phyloP scores from a whole-genome alignment of 805 yeast genomes.

The Nakazawaea ishiwadae region DNA sequence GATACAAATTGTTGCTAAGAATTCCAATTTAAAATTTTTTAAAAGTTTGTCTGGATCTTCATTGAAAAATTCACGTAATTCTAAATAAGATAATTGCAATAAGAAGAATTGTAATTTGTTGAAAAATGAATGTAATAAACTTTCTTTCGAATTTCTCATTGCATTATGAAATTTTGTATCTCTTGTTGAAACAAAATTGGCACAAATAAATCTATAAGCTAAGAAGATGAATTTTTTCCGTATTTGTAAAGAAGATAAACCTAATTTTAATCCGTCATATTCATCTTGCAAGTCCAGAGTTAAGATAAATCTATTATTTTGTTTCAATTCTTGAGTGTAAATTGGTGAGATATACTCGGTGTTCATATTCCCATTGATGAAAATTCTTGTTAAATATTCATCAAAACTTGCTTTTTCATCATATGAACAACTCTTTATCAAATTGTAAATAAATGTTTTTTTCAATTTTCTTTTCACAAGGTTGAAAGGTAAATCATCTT shows the following conservation, averaged over 20 bases:
- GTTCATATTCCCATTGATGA: constrained; percentile 15
- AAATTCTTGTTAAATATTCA: constrained; percentile 14
- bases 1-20: not conserved
- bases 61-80: constrained; percentile 10
- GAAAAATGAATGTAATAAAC: constrained; percentile 12
- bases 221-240: constrained; percentile 14
- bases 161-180: constrained; percentile 12
- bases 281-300: constrained; percentile 5
- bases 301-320: constrained; percentile 6
- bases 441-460: constrained; percentile 8
- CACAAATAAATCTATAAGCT: constrained; percentile 4
- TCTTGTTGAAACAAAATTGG: constrained; percentile 12
- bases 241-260: constrained; percentile 15
- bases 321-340: constrained; percentile 5
- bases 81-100: not conserved
- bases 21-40: constrained; percentile 1
- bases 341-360: constrained; percentile 2
- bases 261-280: constrained; percentile 9
- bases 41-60: not conserved
- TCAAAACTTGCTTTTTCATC: constrained; percentile 12
- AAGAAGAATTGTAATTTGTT: constrained; percentile 14
- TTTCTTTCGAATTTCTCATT: constrained; percentile 13
- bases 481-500: too few relatives aligned
- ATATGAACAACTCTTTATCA: constrained; percentile 3
- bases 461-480: too few relatives aligned